Evolutionary conservation across 305 asterid genomes (phyloP), one percentile per base, ranked within the genome.

Genomic region (Caryopteris hybrid): DNA sequence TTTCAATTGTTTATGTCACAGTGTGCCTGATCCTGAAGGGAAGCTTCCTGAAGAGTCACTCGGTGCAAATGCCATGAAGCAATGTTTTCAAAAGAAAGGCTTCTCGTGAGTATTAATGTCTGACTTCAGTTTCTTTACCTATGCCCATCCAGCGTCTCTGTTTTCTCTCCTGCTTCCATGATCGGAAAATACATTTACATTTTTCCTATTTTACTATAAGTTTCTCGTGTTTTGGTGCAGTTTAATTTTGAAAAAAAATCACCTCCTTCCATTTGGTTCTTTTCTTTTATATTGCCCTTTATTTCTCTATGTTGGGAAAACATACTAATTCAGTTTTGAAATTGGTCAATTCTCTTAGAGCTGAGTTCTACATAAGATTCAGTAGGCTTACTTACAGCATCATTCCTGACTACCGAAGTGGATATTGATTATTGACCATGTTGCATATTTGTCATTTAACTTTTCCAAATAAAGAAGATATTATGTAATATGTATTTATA

Each of bases 11-110:
- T n/a, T 79, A 46, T 61, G 42, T 59, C 60, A 17, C 69, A 89
- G 98, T 81, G 75, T 69, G 74, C 89, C 95, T 68, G 98, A 93
- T 88, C 96, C 95, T 45, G 90, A 85, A 77, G 96, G 95, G 69
- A 84, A 55, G 80, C 92, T 93, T 78, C 98, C 97, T 0, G 91
- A 81, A 79, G 98, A 92, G 81, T 27, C 97, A 34, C 86, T 86
- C 1, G 85, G 66, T 76, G 96, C 91, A 25, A 62, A 74, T 60
- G 77, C 87, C 71, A 73, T 92, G 83, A 90, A 84, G 83, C 85
- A 76, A 62, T 36, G 68, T 78, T 93, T 93, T 75, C 82, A 70
- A 74, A 72, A 70, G 61, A 93, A 90, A 83, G 97, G 97, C 72
- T 93, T 93, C 88, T 84, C 94, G 97, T 91, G 81, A 84, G 98